Conservation (phyloP, 2,329 filamentous ascomycete species). For the Aureobasidium sp. region DNA sequence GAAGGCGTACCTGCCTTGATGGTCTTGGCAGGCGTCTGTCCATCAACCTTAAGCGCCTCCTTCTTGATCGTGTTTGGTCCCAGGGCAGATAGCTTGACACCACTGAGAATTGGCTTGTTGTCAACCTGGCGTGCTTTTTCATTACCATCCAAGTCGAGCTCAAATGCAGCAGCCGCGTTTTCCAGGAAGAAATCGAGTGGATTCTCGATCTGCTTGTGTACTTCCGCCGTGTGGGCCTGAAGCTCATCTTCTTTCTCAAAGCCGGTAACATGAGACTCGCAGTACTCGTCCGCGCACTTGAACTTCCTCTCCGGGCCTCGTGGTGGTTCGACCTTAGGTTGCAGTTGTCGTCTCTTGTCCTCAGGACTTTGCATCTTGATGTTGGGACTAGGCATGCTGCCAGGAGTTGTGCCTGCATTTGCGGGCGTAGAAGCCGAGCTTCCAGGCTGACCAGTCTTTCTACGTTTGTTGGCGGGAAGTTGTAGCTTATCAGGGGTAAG, state of each 20-base stretch:
- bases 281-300: constrained; percentile 45
- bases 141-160: constrained; percentile 43
- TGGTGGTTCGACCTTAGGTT: constrained; percentile 32
- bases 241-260: constrained; percentile 50
- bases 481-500: constrained; percentile 52
- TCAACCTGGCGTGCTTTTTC: constrained; percentile 31
- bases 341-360: constrained; percentile 37
- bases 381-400: constrained; percentile 33
- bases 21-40: constrained; percentile 26
- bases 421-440: constrained; percentile 37
- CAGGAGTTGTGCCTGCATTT: constrained; percentile 29
- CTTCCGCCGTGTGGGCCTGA: constrained; percentile 47
- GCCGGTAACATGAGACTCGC: constrained; percentile 48
- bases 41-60: constrained; percentile 22
- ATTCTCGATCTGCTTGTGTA: constrained; percentile 49
- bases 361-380: constrained; percentile 37
- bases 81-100: constrained; percentile 20
- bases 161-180: constrained; percentile 41
- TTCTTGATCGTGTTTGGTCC: constrained; percentile 20
- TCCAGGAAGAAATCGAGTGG: constrained; percentile 51
- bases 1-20: constrained; percentile 26
- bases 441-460: constrained; percentile 38
- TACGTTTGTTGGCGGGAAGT: constrained; percentile 51
- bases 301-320: constrained; percentile 40
- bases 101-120: constrained; percentile 13